Evolutionary conservation across 306 rosid species (phyloP).

Genomic region (Dalbergia cochinchinensis): DNA sequence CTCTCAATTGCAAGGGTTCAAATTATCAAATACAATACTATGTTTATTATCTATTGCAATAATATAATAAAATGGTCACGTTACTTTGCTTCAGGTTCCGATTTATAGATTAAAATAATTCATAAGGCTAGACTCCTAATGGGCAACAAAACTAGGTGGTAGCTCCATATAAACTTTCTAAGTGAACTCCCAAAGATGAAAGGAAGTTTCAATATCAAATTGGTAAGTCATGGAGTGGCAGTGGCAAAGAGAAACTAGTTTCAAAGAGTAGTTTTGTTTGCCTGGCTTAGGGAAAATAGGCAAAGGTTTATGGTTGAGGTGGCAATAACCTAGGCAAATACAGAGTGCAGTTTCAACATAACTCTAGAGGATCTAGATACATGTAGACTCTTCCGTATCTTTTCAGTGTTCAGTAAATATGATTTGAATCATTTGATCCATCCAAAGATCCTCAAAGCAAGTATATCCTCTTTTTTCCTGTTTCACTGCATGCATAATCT

Average conservation of each 20-base stretch:
- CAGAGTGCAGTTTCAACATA: constrained; percentile 11
- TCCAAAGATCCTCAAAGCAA: constrained; percentile 13
- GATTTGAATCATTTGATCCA: not conserved
- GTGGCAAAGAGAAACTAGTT: not conserved
- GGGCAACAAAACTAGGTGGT: not conserved
- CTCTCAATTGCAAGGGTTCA: not conserved
- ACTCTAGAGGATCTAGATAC: not conserved
- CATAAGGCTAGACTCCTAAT: not conserved
- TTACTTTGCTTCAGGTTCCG: not conserved
- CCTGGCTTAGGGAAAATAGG: not conserved
- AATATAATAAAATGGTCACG: not conserved
- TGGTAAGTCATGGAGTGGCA: not conserved
- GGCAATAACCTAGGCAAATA: not conserved
- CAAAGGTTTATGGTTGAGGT: not conserved
- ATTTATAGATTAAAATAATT: not conserved
- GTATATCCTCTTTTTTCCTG: not conserved
- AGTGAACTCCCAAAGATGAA: too few species aligned
- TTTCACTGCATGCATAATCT: not conserved
- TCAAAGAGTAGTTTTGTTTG: not conserved
- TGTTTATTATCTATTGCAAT: not conserved
- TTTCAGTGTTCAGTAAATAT: not conserved
- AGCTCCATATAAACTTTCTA: not conserved
- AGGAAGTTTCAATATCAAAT: not conserved
- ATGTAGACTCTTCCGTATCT: not conserved
- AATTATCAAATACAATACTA: not conserved